Conservation (phyloP, 768 basidiomycete genomes). For the Amanita jacksonii region DNA sequence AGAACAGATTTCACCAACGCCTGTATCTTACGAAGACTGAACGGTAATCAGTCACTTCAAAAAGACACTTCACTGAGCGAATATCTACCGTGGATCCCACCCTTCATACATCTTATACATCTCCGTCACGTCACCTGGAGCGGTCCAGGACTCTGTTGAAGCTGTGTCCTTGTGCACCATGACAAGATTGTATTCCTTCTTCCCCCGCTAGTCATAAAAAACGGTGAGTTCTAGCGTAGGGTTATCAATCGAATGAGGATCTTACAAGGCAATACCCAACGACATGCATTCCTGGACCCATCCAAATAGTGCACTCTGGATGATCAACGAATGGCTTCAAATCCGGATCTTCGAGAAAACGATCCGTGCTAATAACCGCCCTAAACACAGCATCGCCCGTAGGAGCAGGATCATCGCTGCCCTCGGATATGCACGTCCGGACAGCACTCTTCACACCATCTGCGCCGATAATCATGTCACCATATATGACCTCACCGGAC, state of each 20-base stretch:
- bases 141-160: conserved; percentile 34
- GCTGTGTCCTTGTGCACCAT: conserved; percentile 29
- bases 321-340: conserved; percentile 39
- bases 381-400: conserved; percentile 62
- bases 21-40: conserved; percentile 36
- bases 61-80: not conserved
- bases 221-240: not conserved
- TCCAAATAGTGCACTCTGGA: conserved; percentile 49
- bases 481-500: conserved; percentile 31
- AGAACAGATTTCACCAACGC: conserved; percentile 33
- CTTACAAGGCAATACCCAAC: conserved; percentile 29
- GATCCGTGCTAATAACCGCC: conserved; percentile 35
- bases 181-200: conserved; percentile 37
- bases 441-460: conserved; percentile 43
- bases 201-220: conserved; percentile 20
- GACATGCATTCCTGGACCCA: conserved; percentile 37
- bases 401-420: conserved; percentile 32
- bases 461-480: conserved; percentile 38
- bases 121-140: conserved; percentile 31
- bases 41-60: not conserved
- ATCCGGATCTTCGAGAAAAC: conserved; percentile 41
- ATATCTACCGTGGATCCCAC: conserved; percentile 38
- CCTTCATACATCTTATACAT: conserved; percentile 37
- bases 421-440: conserved; percentile 40
- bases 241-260: not conserved